Evolutionary conservation across 2,329 filamentous ascomycete species (phyloP).

Genomic region (Diaporthe vexans): DNA sequence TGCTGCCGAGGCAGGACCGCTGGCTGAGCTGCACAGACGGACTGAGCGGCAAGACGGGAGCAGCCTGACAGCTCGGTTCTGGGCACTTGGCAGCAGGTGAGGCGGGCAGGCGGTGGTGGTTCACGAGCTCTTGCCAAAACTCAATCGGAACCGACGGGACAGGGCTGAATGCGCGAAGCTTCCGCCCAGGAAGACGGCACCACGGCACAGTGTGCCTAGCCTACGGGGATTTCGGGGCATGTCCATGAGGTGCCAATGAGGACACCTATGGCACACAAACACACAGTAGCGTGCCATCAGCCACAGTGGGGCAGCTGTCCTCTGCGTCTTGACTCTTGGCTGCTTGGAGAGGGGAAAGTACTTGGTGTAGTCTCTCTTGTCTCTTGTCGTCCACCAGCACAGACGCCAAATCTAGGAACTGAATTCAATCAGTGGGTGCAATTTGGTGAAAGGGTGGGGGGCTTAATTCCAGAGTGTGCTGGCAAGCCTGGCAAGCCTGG

Average conservation of each 20-base stretch:
- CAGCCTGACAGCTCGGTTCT: constrained; percentile 2
- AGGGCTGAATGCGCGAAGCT: constrained; percentile 13
- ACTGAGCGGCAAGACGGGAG: constrained; percentile 5
- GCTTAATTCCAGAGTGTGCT: not conserved
- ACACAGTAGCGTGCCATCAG: constrained; percentile 15
- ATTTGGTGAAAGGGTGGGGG: not conserved
- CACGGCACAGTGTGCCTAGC: constrained; percentile 4
- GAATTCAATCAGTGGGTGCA: too few relatives aligned
- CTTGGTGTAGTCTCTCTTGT: too few relatives aligned
- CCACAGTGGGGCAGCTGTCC: constrained; percentile 25
- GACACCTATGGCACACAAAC: not conserved
- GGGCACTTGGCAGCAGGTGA: constrained; percentile 19
- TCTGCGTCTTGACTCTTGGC: constrained; percentile 4
- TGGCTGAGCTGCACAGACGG: not conserved
- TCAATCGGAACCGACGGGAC: constrained; percentile 9
- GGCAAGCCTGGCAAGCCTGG: not conserved
- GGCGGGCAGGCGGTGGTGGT: not conserved
- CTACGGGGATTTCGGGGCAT: not conserved
- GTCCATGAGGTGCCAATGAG: not conserved
- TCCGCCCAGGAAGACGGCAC: not conserved
- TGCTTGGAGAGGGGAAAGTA: not conserved
- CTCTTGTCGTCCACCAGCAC: not conserved
- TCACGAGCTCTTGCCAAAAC: constrained; percentile 6
- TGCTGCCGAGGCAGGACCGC: not conserved
- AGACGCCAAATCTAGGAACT: not conserved